Evolutionary conservation across 805 yeast species (phyloP).

Genomic region (Teunomyces panamensis): DNA sequence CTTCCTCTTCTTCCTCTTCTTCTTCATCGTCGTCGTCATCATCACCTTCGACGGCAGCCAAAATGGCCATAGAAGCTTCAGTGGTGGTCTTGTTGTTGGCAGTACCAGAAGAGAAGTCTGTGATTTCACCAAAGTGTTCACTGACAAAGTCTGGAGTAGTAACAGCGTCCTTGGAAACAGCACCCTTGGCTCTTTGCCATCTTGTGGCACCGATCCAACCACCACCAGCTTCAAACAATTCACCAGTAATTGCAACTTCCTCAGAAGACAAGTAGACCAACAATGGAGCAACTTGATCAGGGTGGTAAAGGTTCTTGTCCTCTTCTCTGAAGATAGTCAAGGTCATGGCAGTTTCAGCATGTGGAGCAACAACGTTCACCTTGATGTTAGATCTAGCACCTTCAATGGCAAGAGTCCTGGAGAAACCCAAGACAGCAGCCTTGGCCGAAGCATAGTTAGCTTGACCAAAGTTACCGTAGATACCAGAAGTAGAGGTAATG

Average conservation of each 20-base stretch:
- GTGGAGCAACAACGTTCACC: conserved; percentile 89
- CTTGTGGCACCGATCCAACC: conserved; percentile 96
- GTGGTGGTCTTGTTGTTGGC: conserved; percentile 58
- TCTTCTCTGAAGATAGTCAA: conserved; percentile 75
- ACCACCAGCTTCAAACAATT: conserved; percentile 88
- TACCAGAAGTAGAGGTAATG: conserved; percentile 93
- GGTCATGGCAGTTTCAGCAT: conserved; percentile 98
- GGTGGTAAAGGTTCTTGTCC: conserved; percentile 80
- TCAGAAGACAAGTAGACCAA: conserved; percentile 78
- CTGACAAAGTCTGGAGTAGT: conserved; percentile 68
- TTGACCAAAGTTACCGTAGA: conserved; percentile 97
- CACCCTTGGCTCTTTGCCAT: conserved; percentile 93
- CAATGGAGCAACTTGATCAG: conserved; percentile 88
- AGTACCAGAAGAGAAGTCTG: conserved; percentile 57
- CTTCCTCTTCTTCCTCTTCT: conserved; percentile 39
- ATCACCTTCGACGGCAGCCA: conserved; percentile 55
- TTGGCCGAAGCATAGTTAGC: conserved; percentile 95
- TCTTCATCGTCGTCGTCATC: conserved; percentile 46
- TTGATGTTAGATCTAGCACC: conserved; percentile 76
- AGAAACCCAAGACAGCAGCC: conserved; percentile 80
- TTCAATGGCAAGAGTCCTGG: conserved; percentile 85
- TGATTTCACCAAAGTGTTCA: conserved; percentile 63
- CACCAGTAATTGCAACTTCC: conserved; percentile 69
- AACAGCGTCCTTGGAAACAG: conserved; percentile 52
- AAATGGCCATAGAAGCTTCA: conserved; percentile 78